Evolutionary conservation across 805 yeast genomes (phyloP).

Genomic region (Starmerella potacharoeniae): DNA sequence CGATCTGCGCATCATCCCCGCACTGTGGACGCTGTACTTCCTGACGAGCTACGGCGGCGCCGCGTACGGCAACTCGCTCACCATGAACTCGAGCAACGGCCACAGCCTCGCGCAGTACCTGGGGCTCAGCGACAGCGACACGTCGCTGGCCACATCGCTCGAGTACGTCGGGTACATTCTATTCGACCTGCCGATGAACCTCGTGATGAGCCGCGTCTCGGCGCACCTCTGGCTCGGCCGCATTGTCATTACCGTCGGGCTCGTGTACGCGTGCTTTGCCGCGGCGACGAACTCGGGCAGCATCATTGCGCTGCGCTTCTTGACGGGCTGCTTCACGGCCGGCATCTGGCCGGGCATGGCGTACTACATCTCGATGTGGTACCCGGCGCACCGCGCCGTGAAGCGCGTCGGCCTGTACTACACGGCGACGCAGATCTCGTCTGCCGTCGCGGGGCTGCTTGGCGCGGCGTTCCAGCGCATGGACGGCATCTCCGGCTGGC

Average conservation of each 20-base stretch:
- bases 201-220: slow-evolving; percentile 67
- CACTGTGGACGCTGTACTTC: slow-evolving; percentile 69
- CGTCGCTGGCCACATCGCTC: slow-evolving; percentile 65
- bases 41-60: slow-evolving; percentile 67
- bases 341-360: slow-evolving; percentile 90
- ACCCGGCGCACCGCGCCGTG: slow-evolving; percentile 67
- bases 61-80: slow-evolving; percentile 69
- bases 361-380: slow-evolving; percentile 73
- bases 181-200: slow-evolving; percentile 81
- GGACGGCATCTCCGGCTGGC: slow-evolving; percentile 55
- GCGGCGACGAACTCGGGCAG: slow-evolving; percentile 47
- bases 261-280: slow-evolving; percentile 63
- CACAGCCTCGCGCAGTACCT: slow-evolving; percentile 51
- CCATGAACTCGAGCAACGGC: slow-evolving; percentile 55
- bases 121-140: slow-evolving; percentile 42
- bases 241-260: slow-evolving; percentile 64
- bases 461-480: slow-evolving; percentile 80
- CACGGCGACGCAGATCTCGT: slow-evolving; percentile 85
- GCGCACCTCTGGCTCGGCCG: slow-evolving; percentile 81
- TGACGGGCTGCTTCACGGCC: slow-evolving; percentile 68
- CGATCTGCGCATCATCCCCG: slow-evolving; percentile 66
- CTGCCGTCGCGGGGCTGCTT: slow-evolving; percentile 75
- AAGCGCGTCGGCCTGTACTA: slow-evolving; percentile 76
- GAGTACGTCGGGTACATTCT: slow-evolving; percentile 74
- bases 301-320: slow-evolving; percentile 56